A percentile compares a stretch with the other conserved stretches of the same genome.
These are phyloP conservation scores for Verticillium tricorpus DNA, from an alignment of 2,329 filamentous ascomycete species.

Conservation along the genomic window DNA sequence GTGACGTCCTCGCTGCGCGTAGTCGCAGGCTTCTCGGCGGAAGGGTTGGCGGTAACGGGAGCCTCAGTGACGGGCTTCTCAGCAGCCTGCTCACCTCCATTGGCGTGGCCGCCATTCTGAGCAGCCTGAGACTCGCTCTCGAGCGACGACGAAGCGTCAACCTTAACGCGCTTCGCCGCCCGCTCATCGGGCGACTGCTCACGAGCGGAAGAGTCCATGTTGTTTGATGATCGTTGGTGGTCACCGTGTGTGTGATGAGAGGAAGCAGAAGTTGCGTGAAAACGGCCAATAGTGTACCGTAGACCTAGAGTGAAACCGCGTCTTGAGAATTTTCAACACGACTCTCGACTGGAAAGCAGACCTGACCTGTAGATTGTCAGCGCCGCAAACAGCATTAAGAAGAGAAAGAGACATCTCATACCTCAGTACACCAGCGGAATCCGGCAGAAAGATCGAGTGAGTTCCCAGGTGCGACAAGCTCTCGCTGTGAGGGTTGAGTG, in stretches of 20 bases:
- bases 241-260: neutral
- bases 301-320: neutral
- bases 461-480: neutral
- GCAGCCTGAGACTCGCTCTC: neutral
- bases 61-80: constrained; percentile 3
- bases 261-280: constrained; percentile 1
- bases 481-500: neutral
- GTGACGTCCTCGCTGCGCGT: neutral
- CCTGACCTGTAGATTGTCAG: neutral
- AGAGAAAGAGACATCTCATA: neutral
- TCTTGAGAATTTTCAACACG: neutral
- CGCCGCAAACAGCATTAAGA: neutral
- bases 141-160: constrained; percentile 8
- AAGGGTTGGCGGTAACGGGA: no score
- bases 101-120: constrained; percentile 1
- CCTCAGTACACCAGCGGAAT: neutral
- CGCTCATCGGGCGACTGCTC: constrained; percentile 13
- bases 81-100: constrained; percentile 7
- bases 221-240: neutral
- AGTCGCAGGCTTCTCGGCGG: neutral
- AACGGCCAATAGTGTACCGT: neutral
- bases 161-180: constrained; percentile 17
- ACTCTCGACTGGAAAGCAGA: neutral
- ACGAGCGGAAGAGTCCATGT: neutral
- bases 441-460: neutral